A percentile compares a stretch with the other conserved stretches of the same genome.
Evolutionary conservation across 2,329 filamentous ascomycete species (phyloP).

Genomic region (Colletotrichum destructivum): DNA sequence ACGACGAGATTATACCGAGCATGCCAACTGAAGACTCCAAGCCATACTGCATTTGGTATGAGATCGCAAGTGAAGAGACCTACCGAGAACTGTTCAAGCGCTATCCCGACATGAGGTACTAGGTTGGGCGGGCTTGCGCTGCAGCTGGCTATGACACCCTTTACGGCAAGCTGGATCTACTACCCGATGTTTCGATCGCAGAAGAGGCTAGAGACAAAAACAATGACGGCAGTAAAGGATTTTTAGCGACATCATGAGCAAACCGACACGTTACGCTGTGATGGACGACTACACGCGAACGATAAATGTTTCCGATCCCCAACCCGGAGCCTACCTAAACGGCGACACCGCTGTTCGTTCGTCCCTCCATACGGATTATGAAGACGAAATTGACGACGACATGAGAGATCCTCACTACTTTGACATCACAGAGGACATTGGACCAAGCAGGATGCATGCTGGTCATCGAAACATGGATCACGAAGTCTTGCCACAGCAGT

Average conservation of each 20-base stretch:
- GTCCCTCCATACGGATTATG: neutral
- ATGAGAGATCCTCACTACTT: neutral
- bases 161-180: neutral
- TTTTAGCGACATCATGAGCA: neutral
- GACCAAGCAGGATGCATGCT: neutral
- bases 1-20: neutral
- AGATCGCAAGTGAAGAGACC: neutral
- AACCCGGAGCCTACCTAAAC: neutral
- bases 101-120: neutral
- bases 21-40: neutral
- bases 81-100: neutral
- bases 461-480: neutral
- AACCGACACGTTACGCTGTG: neutral
- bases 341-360: neutral
- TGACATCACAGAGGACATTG: neutral
- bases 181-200: neutral
- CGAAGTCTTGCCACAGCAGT: neutral
- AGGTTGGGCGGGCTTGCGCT: neutral
- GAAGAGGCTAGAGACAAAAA: neutral
- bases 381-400: neutral
- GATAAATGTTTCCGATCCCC: neutral
- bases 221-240: neutral
- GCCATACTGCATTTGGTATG: neutral
- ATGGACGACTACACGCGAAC: neutral
- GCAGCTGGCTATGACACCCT: neutral